A percentile compares a stretch with the other conserved stretches of the same genome.
Conservation (phyloP, 768 basidiomycete genomes). For the Tylopilus cervinicoccineus region DNA sequence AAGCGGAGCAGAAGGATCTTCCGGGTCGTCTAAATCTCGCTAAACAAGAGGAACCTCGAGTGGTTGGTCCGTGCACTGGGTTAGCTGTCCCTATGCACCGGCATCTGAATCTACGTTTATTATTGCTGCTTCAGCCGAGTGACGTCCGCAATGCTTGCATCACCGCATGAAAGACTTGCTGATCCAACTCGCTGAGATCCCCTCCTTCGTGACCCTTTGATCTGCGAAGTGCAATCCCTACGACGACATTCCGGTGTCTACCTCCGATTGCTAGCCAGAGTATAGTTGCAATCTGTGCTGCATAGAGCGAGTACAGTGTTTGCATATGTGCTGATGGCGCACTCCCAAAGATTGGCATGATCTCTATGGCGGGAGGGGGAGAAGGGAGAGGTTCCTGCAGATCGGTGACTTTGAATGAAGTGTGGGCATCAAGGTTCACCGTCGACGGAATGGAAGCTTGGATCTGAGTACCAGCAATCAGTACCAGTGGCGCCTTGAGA, state of each 20-base stretch:
- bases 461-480: slow-evolving; percentile 46
- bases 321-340: slow-evolving; percentile 66
- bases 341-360: slow-evolving; percentile 75
- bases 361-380: slow-evolving; percentile 68
- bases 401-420: slow-evolving; percentile 33
- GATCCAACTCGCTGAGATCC: slow-evolving; percentile 38
- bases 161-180: slow-evolving; percentile 43
- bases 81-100: slow-evolving; percentile 26
- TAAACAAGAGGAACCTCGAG: too few species aligned
- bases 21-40: not conserved
- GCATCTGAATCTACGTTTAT: too few species aligned
- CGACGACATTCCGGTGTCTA: slow-evolving; percentile 57
- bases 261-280: slow-evolving; percentile 59
- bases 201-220: slow-evolving; percentile 22
- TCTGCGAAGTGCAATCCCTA: slow-evolving; percentile 67
- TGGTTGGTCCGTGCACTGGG: too few species aligned
- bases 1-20: not conserved
- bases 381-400: slow-evolving; percentile 43
- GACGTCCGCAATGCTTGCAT: slow-evolving; percentile 45
- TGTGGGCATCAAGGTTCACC: slow-evolving; percentile 42
- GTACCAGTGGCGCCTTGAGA: not conserved
- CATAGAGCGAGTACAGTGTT: slow-evolving; percentile 75
- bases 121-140: slow-evolving; percentile 19
- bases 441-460: slow-evolving; percentile 75
- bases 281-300: slow-evolving; percentile 82